phyloP scores from a whole-genome alignment of 75 land plant species.

The Chamaecyparis obtusa region DNA sequence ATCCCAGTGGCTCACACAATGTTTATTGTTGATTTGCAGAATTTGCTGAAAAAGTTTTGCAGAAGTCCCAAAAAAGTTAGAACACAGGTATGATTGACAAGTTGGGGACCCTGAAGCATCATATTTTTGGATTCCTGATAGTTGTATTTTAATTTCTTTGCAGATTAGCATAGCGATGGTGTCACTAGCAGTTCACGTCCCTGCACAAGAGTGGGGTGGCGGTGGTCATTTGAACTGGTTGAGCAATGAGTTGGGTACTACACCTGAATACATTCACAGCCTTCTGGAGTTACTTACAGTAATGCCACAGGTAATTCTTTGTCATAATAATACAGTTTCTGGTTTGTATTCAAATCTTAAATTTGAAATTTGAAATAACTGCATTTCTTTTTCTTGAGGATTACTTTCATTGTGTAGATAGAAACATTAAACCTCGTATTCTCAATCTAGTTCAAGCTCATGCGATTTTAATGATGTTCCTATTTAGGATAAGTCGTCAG shows the following conservation, averaged over 20 bases:
- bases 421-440: neutral
- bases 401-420: neutral
- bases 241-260: constrained; percentile 65
- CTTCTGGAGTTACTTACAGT: constrained; percentile 81
- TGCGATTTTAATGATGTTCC: neutral
- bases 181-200: constrained; percentile 83
- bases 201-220: constrained; percentile 91
- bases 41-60: constrained; percentile 66
- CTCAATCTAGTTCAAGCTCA: neutral
- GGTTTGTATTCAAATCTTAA: neutral
- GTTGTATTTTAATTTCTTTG: neutral
- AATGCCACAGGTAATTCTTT: constrained; percentile 73
- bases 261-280: constrained; percentile 61
- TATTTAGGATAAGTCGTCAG: neutral
- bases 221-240: constrained; percentile 89
- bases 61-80: constrained; percentile 85
- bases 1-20: neutral
- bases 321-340: neutral
- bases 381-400: neutral
- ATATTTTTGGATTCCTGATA: neutral
- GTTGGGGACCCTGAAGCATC: neutral
- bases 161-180: constrained; percentile 93
- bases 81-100: constrained; percentile 73
- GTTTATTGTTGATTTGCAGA: constrained; percentile 31
- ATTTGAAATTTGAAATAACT: neutral